Conservation (phyloP, 2,329 filamentous ascomycete species). For the Colletotrichum sp. region DNA sequence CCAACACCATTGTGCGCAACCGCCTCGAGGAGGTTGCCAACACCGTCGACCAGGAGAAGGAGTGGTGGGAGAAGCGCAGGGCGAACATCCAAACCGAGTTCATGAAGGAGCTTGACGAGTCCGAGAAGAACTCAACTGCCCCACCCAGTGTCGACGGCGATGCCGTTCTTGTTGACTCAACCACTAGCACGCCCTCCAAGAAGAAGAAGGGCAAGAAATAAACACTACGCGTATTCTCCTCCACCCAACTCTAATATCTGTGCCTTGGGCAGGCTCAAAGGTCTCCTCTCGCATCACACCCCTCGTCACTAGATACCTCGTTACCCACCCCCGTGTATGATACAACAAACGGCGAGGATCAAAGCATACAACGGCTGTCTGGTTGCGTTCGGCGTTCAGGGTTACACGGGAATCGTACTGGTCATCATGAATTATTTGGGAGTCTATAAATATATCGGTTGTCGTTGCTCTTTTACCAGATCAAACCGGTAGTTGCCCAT, state of each 20-base stretch:
- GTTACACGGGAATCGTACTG: background rate
- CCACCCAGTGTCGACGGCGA: conserved; percentile 74
- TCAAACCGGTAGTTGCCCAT: background rate
- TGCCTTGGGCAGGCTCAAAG: background rate
- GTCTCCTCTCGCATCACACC: background rate
- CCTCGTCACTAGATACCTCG: conserved; percentile 17
- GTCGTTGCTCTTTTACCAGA: background rate
- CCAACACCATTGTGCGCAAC: conserved; percentile 79
- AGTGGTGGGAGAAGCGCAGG: conserved; percentile 91
- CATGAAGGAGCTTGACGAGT: conserved; percentile 82
- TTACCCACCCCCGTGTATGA: background rate
- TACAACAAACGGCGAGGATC: background rate
- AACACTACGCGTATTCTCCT: conserved; percentile 14
- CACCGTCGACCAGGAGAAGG: conserved; percentile 75
- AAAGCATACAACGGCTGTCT: conserved; percentile 10
- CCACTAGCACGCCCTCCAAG: conserved; percentile 50
- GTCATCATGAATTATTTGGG: conserved; percentile 5
- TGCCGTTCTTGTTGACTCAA: conserved; percentile 75
- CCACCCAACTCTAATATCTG: background rate
- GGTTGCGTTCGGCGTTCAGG: conserved; percentile 15
- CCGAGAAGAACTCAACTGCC: conserved; percentile 50
- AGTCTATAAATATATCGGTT: background rate
- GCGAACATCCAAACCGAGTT: conserved; percentile 76
- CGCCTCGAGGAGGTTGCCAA: conserved; percentile 77
- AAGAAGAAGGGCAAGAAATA: conserved; percentile 73